Evolutionary conservation across 1,139 yeast species (phyloP), one percentile per base, ranked within the genome.

Genomic region (Yamadazyma dendronema): DNA sequence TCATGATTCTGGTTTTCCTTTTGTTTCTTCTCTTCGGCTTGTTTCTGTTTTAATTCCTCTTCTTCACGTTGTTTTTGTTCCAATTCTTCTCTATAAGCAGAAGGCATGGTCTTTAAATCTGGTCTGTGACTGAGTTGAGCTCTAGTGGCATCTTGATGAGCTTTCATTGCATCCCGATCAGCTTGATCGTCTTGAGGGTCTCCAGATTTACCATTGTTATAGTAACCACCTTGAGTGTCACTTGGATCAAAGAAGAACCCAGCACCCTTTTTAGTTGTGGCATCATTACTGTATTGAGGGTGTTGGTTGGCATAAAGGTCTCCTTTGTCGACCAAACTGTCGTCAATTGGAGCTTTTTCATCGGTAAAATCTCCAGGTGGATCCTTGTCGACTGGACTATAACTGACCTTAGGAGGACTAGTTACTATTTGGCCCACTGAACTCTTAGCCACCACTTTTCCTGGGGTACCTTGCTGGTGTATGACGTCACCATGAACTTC

Each of bases 201-300:
- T 2, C 24, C 26, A 10, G 40, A 41, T 14, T 31, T 28, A 19
- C 26, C 25, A 19, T 44, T 25, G 26, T 56, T 53, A 39, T 59
- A 58, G 30, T 50, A 41, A 12, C 66, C 65, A 16, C 65, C 67
- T 37, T 62, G 67, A 26, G 70, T 62, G 43, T 64, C 70, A 43
- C 47, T 57, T 8, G 72, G 71, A 38, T 65, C 62, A 40, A 54
- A 67, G 42, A 53, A 66, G 33, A 49, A 49, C 3, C 73, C 72
- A 5, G 54, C 43, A 15, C 72, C 73, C 29, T 52, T 42, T 9
- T 42, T 46, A 12, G 53, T 50, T 28, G 41, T 40, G 15, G 72
- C 65, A 23, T 59, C 65, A 37, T 62, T 54, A 24, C 55, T 54
- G 43, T 65, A 65, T 4, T 38, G 39, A 7, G 67, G 65, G 19